Conservation (phyloP, 495 filamentous ascomycete species). For the Daldinia vernicosa region DNA sequence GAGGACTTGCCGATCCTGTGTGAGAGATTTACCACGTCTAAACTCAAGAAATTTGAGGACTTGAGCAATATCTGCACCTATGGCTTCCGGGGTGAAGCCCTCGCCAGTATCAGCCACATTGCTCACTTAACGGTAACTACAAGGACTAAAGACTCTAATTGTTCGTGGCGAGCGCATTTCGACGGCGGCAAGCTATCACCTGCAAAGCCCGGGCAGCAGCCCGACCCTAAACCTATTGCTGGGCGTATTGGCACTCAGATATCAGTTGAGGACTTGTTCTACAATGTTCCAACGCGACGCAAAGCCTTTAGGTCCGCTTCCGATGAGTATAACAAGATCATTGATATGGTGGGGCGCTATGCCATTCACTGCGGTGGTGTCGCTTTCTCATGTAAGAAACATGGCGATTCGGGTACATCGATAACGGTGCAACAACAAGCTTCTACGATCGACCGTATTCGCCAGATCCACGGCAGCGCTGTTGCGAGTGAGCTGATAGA, state of each 20-base stretch:
- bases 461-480: constrained; percentile 84
- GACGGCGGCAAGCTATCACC: constrained; percentile 83
- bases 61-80: constrained; percentile 91
- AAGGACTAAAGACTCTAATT: constrained; percentile 86
- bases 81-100: constrained; percentile 94
- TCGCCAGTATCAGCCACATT: constrained; percentile 99
- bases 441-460: constrained; percentile 80
- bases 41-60: constrained; percentile 94
- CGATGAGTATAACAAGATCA: constrained; percentile 98
- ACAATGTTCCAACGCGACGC: constrained; percentile 89
- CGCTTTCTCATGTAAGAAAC: constrained; percentile 95
- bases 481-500: constrained; percentile 91
- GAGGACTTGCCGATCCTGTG: constrained; percentile 95
- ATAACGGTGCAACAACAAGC: constrained; percentile 79
- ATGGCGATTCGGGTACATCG: constrained; percentile 83
- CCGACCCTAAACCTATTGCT: constrained; percentile 88
- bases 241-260: constrained; percentile 97
- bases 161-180: constrained; percentile 89
- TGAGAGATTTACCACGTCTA: constrained; percentile 97
- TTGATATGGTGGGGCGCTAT: constrained; percentile 93
- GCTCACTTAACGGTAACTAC: constrained; percentile 96
- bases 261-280: constrained; percentile 96
- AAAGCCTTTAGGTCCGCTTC: constrained; percentile 90
- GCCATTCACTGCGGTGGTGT: constrained; percentile 93
- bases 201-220: constrained; percentile 88